These are phyloP conservation scores for Aspergillus carbonarius DNA, from an alignment of 2,329 filamentous ascomycete genomes.

Conservation along the genomic window DNA sequence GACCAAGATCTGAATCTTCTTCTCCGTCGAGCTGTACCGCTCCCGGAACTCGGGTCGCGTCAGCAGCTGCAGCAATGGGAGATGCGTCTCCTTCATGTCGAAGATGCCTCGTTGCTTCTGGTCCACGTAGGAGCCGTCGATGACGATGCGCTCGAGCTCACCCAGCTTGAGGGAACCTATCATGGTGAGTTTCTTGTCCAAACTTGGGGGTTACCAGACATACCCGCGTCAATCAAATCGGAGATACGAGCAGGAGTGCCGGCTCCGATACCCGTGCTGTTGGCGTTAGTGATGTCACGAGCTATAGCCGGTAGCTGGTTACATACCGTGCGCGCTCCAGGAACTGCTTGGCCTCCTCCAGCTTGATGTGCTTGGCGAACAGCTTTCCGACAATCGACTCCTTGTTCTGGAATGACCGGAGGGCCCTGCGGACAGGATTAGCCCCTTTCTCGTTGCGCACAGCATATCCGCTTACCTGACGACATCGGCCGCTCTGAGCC, in stretches of 20 bases:
- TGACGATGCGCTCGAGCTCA: constrained; percentile 73
- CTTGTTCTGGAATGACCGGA: constrained; percentile 78
- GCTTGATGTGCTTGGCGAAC: constrained; percentile 97
- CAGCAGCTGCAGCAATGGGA: constrained; percentile 75
- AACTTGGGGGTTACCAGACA: constrained; percentile 23
- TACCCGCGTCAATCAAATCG: constrained; percentile 79
- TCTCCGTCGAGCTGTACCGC: constrained; percentile 60
- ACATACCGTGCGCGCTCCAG: constrained; percentile 61
- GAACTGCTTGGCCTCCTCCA: constrained; percentile 78
- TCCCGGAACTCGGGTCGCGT: constrained; percentile 69
- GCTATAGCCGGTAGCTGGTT: background rate
- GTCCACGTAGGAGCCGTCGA: constrained; percentile 92
- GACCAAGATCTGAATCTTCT: constrained; percentile 51
- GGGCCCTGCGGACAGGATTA: constrained; percentile 50
- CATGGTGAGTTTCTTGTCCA: background rate
- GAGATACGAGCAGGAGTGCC: constrained; percentile 82
- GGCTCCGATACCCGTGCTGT: constrained; percentile 78
- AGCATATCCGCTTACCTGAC: constrained; percentile 56
- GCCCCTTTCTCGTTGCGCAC: background rate
- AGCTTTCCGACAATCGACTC: constrained; percentile 80
- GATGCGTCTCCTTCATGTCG: constrained; percentile 91
- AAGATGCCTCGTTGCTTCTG: constrained; percentile 90
- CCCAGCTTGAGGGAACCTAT: constrained; percentile 67
- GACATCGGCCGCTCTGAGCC: constrained; percentile 81
- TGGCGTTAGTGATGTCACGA: constrained; percentile 17